Conservation (phyloP, 345 rosid species). For the Dipteronia dyeriana region DNA sequence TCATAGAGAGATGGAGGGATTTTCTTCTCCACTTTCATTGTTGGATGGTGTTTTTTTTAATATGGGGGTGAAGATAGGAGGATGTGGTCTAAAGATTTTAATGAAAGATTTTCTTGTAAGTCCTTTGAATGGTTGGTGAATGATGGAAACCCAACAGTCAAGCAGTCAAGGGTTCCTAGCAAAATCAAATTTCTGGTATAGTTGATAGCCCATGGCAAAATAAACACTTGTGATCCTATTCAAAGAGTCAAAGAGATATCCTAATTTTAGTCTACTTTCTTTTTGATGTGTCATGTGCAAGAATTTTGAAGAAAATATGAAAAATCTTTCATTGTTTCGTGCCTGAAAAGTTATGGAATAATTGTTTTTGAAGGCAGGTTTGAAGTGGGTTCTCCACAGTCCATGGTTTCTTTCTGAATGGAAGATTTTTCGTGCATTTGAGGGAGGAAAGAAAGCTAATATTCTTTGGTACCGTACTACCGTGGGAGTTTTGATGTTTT, state of each 20-base stretch:
- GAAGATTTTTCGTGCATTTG: background rate
- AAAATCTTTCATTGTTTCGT: background rate
- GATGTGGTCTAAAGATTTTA: background rate
- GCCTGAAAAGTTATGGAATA: background rate
- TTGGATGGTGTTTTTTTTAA: no score
- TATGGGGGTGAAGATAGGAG: background rate
- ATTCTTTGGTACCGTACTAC: background rate
- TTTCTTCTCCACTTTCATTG: no score
- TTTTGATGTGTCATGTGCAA: background rate
- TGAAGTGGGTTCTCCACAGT: background rate
- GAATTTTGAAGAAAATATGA: background rate
- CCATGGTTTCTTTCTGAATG: background rate
- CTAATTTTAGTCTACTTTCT: background rate
- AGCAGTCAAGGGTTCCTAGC: background rate
- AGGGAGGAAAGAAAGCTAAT: background rate
- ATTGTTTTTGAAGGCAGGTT: slow-evolving; percentile 2
- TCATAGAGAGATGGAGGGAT: no score
- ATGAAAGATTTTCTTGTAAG: background rate
- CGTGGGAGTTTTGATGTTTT: background rate
- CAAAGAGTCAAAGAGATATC: background rate
- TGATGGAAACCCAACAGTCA: background rate
- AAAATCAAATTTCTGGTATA: background rate
- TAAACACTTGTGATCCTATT: background rate
- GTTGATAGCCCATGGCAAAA: background rate
- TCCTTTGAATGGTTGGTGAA: background rate